Evolutionary conservation across 129 eudicot genomes (phyloP).

Genomic region (Dittrichia graveolens): DNA sequence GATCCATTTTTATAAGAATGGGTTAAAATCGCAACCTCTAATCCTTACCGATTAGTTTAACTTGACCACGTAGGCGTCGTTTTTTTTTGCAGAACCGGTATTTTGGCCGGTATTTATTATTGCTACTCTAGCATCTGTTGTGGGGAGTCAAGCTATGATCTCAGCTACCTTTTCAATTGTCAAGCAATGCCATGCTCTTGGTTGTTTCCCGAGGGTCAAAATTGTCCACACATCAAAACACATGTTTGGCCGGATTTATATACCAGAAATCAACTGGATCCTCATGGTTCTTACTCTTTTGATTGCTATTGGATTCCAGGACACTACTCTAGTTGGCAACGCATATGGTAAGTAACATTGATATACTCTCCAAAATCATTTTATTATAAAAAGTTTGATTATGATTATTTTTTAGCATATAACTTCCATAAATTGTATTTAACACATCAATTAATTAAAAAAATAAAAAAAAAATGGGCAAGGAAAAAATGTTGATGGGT

Average conservation of each 20-base stretch:
- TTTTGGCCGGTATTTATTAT: slow-evolving; percentile 91
- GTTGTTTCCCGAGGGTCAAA: slow-evolving; percentile 96
- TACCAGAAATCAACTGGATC: slow-evolving; percentile 94
- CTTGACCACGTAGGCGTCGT: not conserved
- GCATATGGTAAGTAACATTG: slow-evolving; percentile 68
- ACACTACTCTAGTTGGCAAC: slow-evolving; percentile 79
- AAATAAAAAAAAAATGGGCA: not conserved
- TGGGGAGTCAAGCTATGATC: slow-evolving; percentile 92
- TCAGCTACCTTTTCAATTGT: slow-evolving; percentile 94
- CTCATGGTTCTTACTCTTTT: slow-evolving; percentile 91
- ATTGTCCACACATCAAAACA: slow-evolving; percentile 93
- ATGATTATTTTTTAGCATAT: not conserved
- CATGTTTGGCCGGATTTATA: slow-evolving; percentile 79
- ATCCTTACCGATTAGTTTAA: not conserved
- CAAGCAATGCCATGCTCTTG: slow-evolving; percentile 92
- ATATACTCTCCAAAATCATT: not conserved
- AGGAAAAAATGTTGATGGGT: not conserved
- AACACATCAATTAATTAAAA: not conserved
- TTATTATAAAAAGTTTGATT: not conserved
- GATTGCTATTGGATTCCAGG: slow-evolving; percentile 78
- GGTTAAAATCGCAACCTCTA: not conserved
- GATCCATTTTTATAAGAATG: not conserved
- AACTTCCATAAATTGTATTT: not conserved
- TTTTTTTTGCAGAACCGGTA: slow-evolving; percentile 55
- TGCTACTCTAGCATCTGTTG: slow-evolving; percentile 90